Percentiles rank a stretch among this genome's conserved stretches.
phyloP scores from a whole-genome alignment of 2,329 filamentous ascomycete species.

The Emmonsiellopsis sp. region DNA sequence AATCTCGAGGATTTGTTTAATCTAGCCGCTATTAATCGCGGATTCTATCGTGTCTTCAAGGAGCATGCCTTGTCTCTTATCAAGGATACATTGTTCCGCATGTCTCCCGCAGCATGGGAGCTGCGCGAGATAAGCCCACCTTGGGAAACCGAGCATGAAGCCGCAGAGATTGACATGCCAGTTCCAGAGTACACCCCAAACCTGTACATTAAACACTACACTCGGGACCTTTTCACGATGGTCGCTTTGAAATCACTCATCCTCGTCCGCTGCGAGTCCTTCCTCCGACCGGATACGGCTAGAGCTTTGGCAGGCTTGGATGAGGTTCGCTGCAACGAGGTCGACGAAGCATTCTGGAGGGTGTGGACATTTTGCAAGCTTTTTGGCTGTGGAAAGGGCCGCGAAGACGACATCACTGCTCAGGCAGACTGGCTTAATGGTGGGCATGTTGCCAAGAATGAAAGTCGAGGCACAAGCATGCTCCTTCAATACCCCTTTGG shows the following conservation, averaged over 20 bases:
- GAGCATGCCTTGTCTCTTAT: conserved; percentile 47
- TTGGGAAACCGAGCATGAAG: conserved; percentile 33
- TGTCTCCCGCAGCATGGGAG: conserved; percentile 53
- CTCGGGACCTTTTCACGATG: conserved; percentile 45
- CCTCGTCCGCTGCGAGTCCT: conserved; percentile 46
- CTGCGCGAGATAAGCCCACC: conserved; percentile 50
- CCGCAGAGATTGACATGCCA: conserved; percentile 37
- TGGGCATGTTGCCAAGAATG: conserved; percentile 42
- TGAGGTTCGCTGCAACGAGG: conserved; percentile 38
- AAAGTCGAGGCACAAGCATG: conserved; percentile 37
- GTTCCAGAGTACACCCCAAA: conserved; percentile 46
- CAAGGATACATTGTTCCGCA: conserved; percentile 41
- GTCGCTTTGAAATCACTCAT: conserved; percentile 48
- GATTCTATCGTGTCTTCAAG: conserved; percentile 52
- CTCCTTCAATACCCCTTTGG: conserved; percentile 42
- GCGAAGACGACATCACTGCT: conserved; percentile 50
- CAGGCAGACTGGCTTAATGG: conserved; percentile 58
- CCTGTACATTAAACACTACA: conserved; percentile 44
- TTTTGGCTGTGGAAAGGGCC: conserved; percentile 50
- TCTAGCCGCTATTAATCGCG: conserved; percentile 45
- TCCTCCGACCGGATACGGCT: conserved; percentile 49
- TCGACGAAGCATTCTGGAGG: conserved; percentile 56
- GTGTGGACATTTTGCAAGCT: conserved; percentile 59
- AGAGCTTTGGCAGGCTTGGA: conserved; percentile 43
- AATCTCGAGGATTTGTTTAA: conserved; percentile 48